Percentiles rank a stretch among this genome's conserved stretches.
These are phyloP conservation scores for Penicillium psychrofluorescens DNA, from an alignment of 495 filamentous ascomycete species.

Conservation along the genomic window DNA sequence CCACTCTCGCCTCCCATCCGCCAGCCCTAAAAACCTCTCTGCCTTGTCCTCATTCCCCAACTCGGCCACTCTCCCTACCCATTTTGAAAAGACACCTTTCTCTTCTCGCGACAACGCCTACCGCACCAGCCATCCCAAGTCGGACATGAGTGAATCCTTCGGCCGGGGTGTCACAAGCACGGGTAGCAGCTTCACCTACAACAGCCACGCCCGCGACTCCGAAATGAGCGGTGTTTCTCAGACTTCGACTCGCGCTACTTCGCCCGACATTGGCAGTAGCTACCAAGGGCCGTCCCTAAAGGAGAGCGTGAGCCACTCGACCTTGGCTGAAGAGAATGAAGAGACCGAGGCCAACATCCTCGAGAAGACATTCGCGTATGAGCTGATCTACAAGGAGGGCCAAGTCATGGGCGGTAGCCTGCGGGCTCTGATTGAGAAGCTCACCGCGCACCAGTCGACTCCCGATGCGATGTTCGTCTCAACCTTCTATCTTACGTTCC, in stretches of 20 bases:
- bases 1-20: conserved; percentile 22
- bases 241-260: conserved; percentile 83
- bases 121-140: conserved; percentile 26
- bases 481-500: conserved; percentile 95
- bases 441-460: conserved; percentile 89
- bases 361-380: conserved; percentile 81
- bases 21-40: conserved; percentile 6
- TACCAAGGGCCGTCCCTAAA: conserved; percentile 44
- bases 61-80: conserved; percentile 27
- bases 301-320: conserved; percentile 49
- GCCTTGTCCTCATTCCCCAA: conserved; percentile 23
- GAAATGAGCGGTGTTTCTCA: conserved; percentile 75
- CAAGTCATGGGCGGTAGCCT: conserved; percentile 91
- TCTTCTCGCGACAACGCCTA: conserved; percentile 19
- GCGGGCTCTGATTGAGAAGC: conserved; percentile 81
- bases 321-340: conserved; percentile 63
- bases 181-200: conserved; percentile 65
- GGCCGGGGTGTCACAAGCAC: conserved; percentile 43
- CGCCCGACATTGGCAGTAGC: conserved; percentile 57
- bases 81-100: conserved; percentile 27
- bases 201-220: conserved; percentile 67
- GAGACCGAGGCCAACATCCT: conserved; percentile 74
- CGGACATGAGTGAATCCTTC: conserved; percentile 30
- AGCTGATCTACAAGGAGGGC: conserved; percentile 90
- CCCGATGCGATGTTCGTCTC: conserved; percentile 90